A percentile compares a stretch with the other conserved stretches of the same genome.
Evolutionary conservation across 192 early-diverging fungal genomes (phyloP).

Genomic region (Linnemannia hyalina): DNA sequence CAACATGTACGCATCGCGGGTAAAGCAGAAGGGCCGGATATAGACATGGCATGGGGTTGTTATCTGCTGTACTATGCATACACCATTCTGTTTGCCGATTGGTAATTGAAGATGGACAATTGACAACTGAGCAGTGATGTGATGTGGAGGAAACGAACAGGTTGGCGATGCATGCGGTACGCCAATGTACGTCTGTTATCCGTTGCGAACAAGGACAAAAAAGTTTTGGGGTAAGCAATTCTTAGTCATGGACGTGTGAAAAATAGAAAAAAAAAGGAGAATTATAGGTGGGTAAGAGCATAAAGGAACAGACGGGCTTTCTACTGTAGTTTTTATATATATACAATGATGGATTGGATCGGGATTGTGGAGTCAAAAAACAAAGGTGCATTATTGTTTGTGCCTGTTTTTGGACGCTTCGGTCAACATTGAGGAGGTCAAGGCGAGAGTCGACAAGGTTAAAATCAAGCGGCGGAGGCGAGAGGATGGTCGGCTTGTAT

Average conservation of each 20-base stretch:
- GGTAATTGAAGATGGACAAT: background rate
- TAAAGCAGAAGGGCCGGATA: background rate
- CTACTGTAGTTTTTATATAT: too few relatives aligned
- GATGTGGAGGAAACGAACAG: background rate
- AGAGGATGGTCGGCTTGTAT: background rate
- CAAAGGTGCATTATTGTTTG: background rate
- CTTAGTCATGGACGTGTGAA: background rate
- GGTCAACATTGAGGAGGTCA: background rate
- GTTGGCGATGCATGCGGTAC: background rate
- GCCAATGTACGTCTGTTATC: background rate
- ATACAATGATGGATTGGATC: too few relatives aligned
- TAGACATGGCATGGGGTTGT: too few relatives aligned
- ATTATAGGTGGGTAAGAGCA: background rate
- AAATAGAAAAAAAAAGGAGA: background rate
- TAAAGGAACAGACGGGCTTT: background rate
- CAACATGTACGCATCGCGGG: background rate
- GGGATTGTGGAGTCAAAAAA: constrained; percentile 1
- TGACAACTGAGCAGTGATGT: background rate
- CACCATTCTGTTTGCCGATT: background rate
- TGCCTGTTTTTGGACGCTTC: background rate
- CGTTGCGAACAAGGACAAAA: background rate
- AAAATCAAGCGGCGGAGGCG: background rate
- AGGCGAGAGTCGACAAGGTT: background rate
- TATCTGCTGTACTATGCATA: too few relatives aligned
- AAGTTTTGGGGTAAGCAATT: background rate